Conservation (phyloP, 2,329 filamentous ascomycete genomes). For the Aspergillus candidus region DNA sequence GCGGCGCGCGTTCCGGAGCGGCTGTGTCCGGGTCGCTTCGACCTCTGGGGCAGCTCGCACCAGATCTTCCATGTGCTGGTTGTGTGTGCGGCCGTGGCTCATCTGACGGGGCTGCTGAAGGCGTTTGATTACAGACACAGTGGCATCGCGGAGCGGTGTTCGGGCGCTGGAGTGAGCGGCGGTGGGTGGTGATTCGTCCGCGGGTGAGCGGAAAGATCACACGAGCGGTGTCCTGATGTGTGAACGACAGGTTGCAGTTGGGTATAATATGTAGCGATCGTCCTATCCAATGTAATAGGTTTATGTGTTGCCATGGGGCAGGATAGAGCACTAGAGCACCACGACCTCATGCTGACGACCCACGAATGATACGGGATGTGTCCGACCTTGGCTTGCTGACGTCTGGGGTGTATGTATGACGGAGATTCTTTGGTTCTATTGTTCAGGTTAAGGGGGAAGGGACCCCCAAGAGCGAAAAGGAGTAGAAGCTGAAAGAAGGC, state of each 20-base stretch:
- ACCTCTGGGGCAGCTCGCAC: conserved; percentile 89
- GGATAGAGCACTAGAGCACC: background rate
- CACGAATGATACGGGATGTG: conserved; percentile 14
- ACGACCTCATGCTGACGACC: conserved; percentile 11
- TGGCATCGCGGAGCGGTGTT: conserved; percentile 49
- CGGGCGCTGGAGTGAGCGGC: conserved; percentile 13
- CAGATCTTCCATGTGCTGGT: conserved; percentile 95
- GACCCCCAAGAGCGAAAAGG: conserved; percentile 3
- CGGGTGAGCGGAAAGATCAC: conserved; percentile 10
- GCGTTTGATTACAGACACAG: conserved; percentile 83
- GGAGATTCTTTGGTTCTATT: background rate
- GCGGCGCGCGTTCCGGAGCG: conserved; percentile 80
- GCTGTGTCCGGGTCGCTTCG: conserved; percentile 68
- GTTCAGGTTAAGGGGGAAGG: background rate
- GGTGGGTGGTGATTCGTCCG: conserved; percentile 11
- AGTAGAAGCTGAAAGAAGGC: conserved; percentile 1
- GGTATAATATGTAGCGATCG: conserved; percentile 11
- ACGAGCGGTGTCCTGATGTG: conserved; percentile 10
- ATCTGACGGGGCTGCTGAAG: conserved; percentile 72
- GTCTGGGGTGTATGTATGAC: background rate
- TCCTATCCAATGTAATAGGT: conserved; percentile 13
- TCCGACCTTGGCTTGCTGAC: conserved; percentile 11
- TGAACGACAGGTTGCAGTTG: conserved; percentile 12
- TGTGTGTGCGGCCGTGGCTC: conserved; percentile 70
- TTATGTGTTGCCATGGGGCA: conserved; percentile 5